A percentile compares a stretch with the other conserved stretches of the same genome.
Evolutionary conservation across 345 rosid genomes (phyloP).

Genomic region (Combretum micranthum): DNA sequence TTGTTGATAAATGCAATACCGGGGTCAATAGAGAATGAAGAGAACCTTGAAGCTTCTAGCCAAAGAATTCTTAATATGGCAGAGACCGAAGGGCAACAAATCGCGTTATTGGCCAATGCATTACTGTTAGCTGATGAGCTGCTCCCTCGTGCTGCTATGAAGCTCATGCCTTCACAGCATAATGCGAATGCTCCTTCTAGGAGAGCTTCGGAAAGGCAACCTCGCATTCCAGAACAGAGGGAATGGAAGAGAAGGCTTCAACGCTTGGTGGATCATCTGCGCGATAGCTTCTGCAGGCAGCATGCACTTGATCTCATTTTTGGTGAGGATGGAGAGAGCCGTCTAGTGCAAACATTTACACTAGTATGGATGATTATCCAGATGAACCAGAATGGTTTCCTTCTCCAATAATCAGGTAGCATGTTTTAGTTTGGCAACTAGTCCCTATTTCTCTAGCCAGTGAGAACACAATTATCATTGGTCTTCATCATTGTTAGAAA

Average conservation of each 20-base stretch:
- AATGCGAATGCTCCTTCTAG: slow-evolving; percentile 42
- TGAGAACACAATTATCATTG: too few relatives aligned
- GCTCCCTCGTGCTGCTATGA: slow-evolving; percentile 75
- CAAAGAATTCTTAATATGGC: slow-evolving; percentile 64
- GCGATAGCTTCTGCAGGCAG: slow-evolving; percentile 91
- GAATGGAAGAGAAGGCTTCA: slow-evolving; percentile 86
- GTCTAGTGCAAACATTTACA: slow-evolving; percentile 51
- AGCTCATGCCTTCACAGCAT: slow-evolving; percentile 36
- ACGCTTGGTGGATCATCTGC: slow-evolving; percentile 61
- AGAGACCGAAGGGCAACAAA: slow-evolving; percentile 74
- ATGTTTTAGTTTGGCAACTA: too few relatives aligned
- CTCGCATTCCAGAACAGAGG: slow-evolving; percentile 68
- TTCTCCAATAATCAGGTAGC: slow-evolving; percentile 62
- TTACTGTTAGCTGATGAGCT: slow-evolving; percentile 77
- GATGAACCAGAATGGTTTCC: slow-evolving; percentile 91
- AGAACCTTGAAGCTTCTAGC: slow-evolving; percentile 40
- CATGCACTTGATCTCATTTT: slow-evolving; percentile 88
- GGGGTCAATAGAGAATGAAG: slow-evolving; percentile 67
- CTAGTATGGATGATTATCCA: slow-evolving; percentile 42
- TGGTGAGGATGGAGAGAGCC: slow-evolving; percentile 71
- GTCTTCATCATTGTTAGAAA: too few relatives aligned
- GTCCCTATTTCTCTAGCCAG: too few relatives aligned
- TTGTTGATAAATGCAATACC: slow-evolving; percentile 77
- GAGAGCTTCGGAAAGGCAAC: slow-evolving; percentile 56
- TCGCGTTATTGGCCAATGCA: slow-evolving; percentile 82